These are phyloP conservation scores for Coffea eugenioides DNA, from an alignment of 257 asterid species.

Conservation along the genomic window DNA sequence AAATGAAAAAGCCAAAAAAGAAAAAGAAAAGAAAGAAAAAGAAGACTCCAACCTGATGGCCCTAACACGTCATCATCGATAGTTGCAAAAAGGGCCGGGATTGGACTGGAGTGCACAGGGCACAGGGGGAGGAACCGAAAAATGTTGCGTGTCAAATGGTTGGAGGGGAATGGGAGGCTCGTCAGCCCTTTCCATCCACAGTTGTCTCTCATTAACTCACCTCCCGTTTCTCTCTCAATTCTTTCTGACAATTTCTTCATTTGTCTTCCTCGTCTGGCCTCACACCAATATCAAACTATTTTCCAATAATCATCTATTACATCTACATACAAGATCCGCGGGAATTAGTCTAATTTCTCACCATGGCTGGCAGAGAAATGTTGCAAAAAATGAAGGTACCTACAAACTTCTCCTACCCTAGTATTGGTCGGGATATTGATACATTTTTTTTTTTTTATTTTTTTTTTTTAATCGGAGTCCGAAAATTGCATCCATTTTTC, in stretches of 20 bases:
- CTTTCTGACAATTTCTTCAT: background rate
- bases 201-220: background rate
- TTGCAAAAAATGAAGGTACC: slow-evolving; percentile 69
- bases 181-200: slow-evolving; percentile 2
- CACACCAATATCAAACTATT: background rate
- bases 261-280: background rate
- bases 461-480: background rate
- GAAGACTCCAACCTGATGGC: too few species aligned
- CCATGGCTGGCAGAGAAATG: slow-evolving; percentile 54
- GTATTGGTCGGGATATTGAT: background rate
- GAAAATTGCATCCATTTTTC: background rate
- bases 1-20: background rate
- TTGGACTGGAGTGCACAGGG: too few species aligned
- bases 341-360: background rate
- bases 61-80: background rate
- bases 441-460: too few species aligned
- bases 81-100: background rate
- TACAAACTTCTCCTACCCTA: background rate
- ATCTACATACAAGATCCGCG: background rate
- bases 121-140: too few species aligned
- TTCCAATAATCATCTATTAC: background rate
- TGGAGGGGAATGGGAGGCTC: background rate
- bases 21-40: background rate
- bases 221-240: background rate
- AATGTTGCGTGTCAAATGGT: slow-evolving; percentile 6